These are phyloP conservation scores for Boletus sp. DNA, from an alignment of 1,284 basidiomycete species.

Conservation along the genomic window DNA sequence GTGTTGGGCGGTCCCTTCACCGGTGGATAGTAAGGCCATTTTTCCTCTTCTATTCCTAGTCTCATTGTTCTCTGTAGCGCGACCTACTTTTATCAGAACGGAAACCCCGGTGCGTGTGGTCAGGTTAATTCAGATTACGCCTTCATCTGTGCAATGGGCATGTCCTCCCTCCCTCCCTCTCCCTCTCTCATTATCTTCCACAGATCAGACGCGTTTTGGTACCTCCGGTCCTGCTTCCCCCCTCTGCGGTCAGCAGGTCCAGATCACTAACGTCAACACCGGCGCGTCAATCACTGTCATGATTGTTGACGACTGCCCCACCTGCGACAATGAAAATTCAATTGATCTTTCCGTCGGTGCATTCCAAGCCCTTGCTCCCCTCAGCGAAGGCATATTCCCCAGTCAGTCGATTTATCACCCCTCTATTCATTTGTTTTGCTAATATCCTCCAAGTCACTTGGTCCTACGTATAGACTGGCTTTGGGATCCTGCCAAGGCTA, in stretches of 20 bases:
- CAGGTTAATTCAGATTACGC: constrained; percentile 61
- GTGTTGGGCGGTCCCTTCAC: constrained; percentile 9
- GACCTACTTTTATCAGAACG: constrained; percentile 73
- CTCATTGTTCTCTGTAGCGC: constrained; percentile 42
- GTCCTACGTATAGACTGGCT: constrained; percentile 35
- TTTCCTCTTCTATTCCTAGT: not conserved
- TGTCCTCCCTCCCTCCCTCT: constrained; percentile 19
- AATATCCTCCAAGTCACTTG: constrained; percentile 43
- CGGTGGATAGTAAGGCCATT: constrained; percentile 49
- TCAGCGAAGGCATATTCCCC: constrained; percentile 56
- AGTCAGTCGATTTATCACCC: constrained; percentile 43
- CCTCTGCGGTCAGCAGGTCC: constrained; percentile 66
- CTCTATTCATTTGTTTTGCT: not conserved
- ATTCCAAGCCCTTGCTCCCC: constrained; percentile 62
- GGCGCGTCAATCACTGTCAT: constrained; percentile 59
- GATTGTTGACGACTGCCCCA: constrained; percentile 83
- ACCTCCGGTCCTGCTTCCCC: constrained; percentile 44
- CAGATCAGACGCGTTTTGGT: constrained; percentile 54
- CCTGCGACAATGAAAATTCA: constrained; percentile 62
- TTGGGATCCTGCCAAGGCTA: constrained; percentile 22
- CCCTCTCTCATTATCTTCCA: constrained; percentile 10
- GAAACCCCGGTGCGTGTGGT: constrained; percentile 74
- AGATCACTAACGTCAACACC: constrained; percentile 62
- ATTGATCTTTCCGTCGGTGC: constrained; percentile 82
- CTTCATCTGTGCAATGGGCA: constrained; percentile 68